These are phyloP conservation scores for Kuraishia cidri DNA, from an alignment of 805 yeast species.

Conservation along the genomic window DNA sequence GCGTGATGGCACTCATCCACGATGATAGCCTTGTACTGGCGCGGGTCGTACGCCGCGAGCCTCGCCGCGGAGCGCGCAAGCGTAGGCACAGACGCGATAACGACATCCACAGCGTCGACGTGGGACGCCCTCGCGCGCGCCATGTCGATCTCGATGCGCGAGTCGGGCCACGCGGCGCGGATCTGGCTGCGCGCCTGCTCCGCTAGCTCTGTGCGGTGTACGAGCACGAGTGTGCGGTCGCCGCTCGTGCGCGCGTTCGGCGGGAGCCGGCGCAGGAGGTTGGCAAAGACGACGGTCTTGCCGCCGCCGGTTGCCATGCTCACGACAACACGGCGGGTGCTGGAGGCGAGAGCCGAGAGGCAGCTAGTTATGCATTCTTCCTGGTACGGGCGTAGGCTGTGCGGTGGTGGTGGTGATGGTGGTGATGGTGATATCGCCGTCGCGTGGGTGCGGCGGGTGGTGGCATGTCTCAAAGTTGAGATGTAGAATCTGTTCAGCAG, in stretches of 20 bases:
- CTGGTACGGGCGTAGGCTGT: constrained; percentile 41
- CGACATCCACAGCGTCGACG: constrained; percentile 40
- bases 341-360: constrained; percentile 32
- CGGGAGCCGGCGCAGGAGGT: constrained; percentile 33
- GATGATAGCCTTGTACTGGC: constrained; percentile 61
- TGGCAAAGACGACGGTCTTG: constrained; percentile 73
- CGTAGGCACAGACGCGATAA: constrained; percentile 74
- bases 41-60: constrained; percentile 43
- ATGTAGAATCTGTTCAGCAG: background rate
- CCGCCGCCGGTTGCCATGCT: constrained; percentile 94
- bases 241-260: constrained; percentile 17
- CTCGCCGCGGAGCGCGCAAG: constrained; percentile 34
- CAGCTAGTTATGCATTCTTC: constrained; percentile 56
- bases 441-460: too few relatives aligned
- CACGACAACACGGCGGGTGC: constrained; percentile 59
- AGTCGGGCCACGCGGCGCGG: constrained; percentile 33
- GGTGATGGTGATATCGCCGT: background rate
- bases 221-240: constrained; percentile 49
- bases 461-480: background rate
- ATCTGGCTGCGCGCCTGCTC: constrained; percentile 56
- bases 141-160: constrained; percentile 62
- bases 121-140: constrained; percentile 34
- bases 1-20: constrained; percentile 94
- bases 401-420: background rate
- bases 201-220: constrained; percentile 75